These are phyloP conservation scores for Vickermania ingenoplastis DNA, from an alignment of 208 protist species.

Conservation along the genomic window DNA sequence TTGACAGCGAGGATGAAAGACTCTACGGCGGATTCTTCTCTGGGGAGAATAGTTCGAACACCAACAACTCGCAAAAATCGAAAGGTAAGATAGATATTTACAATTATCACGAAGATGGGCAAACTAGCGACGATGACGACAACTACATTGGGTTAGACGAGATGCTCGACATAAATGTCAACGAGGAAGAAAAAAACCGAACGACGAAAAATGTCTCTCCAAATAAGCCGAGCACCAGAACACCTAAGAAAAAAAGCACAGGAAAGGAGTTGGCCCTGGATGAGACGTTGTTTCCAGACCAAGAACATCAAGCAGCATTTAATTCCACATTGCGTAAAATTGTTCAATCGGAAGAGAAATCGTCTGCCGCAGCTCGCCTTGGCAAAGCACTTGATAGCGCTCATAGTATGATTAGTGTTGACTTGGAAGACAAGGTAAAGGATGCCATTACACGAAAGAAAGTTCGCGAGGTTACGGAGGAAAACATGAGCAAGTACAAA, in stretches of 20 bases:
- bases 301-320: conserved; percentile 1
- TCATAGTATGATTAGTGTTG: conserved; percentile 57
- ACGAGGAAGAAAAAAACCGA: conserved; percentile 45
- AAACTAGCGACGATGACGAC: conserved; percentile 14
- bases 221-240: too few species aligned
- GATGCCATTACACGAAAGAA: conserved; percentile 41
- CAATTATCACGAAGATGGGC: neutral
- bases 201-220: too few species aligned
- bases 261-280: conserved; percentile 35
- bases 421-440: conserved; percentile 66
- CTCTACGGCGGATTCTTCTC: conserved; percentile 81
- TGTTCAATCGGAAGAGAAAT: neutral
- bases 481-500: conserved; percentile 73
- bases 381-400: conserved; percentile 46
- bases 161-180: conserved; percentile 42
- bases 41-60: conserved; percentile 9
- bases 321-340: neutral
- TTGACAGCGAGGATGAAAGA: conserved; percentile 86
- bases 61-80: conserved; percentile 1
- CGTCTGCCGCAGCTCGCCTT: conserved; percentile 20
- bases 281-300: conserved; percentile 56
- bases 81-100: neutral
- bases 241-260: too few species aligned
- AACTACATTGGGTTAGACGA: conserved; percentile 43
- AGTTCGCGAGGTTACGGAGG: conserved; percentile 52